phyloP scores from a whole-genome alignment of 2,329 filamentous ascomycete species.

The Monilinia vaccinii-corymbosi region DNA sequence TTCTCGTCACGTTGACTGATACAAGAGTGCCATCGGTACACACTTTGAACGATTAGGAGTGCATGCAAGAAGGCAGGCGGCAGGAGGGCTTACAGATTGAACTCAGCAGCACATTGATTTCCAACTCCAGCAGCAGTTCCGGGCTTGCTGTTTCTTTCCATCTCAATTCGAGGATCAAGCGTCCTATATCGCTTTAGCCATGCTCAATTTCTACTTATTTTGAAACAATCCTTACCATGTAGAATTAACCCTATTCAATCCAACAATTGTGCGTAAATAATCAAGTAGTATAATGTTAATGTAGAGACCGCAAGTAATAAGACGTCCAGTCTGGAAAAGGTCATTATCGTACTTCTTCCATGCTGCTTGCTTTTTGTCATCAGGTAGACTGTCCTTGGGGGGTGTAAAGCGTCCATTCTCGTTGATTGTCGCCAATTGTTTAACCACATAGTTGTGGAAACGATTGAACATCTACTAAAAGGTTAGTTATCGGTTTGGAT shows the following conservation, averaged over 20 bases:
- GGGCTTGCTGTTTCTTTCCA: conserved; percentile 47
- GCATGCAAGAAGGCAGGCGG: too few species aligned
- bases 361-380: conserved; percentile 39
- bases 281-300: conserved; percentile 71
- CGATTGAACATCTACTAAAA: conserved; percentile 52
- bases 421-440: conserved; percentile 71
- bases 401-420: conserved; percentile 68
- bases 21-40: conserved; percentile 78
- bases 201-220: too few species aligned
- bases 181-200: conserved; percentile 32
- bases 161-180: conserved; percentile 64
- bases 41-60: conserved; percentile 24
- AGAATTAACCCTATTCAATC: conserved; percentile 18
- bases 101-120: conserved; percentile 77
- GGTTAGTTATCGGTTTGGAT: conserved; percentile 28
- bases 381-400: conserved; percentile 41
- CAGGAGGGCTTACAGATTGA: conserved; percentile 50
- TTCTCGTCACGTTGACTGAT: conserved; percentile 66
- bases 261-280: conserved; percentile 60
- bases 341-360: conserved; percentile 67
- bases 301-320: conserved; percentile 66
- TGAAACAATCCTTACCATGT: conserved; percentile 43
- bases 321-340: conserved; percentile 65
- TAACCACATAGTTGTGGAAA: conserved; percentile 80
- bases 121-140: conserved; percentile 51